These are phyloP conservation scores for Pseudocercospora macadamiae DNA, from an alignment of 2,329 filamentous ascomycete species.

Conservation along the genomic window DNA sequence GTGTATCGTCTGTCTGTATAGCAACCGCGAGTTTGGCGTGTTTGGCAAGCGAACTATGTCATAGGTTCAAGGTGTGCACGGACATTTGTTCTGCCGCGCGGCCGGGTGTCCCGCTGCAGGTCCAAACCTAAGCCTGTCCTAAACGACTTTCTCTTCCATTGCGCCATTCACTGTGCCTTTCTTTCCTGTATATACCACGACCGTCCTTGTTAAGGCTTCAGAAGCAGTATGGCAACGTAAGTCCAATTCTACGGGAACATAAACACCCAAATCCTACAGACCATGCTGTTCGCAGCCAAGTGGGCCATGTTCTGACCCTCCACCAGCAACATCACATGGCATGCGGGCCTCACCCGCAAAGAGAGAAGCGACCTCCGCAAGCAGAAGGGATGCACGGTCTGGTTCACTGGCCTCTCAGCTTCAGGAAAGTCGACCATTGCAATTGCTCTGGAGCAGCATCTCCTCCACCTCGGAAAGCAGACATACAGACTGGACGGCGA, in stretches of 20 bases:
- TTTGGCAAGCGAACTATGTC: too few species aligned
- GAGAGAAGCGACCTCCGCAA: conserved; percentile 76
- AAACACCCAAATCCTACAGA: neutral
- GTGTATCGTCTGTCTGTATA: too few species aligned
- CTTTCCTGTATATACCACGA: neutral
- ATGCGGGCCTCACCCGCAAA: conserved; percentile 74
- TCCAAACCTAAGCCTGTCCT: neutral
- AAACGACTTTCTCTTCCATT: neutral
- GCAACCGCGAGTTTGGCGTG: too few species aligned
- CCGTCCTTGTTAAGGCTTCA: too few species aligned
- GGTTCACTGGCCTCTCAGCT: conserved; percentile 95
- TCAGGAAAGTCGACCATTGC: conserved; percentile 98
- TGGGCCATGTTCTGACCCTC: conserved; percentile 15
- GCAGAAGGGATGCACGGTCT: conserved; percentile 92
- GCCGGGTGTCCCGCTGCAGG: neutral
- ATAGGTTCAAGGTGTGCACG: too few species aligned
- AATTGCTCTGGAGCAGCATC: conserved; percentile 93
- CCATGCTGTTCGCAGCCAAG: neutral
- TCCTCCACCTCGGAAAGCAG: conserved; percentile 78
- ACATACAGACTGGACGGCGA: conserved; percentile 97
- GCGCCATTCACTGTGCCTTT: neutral
- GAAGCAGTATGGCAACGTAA: conserved; percentile 28
- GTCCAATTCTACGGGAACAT: too few species aligned
- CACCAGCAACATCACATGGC: conserved; percentile 87
- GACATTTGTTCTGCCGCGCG: neutral